Evolutionary conservation across 78 protist species (phyloP), one percentile per base, ranked within the genome.

Genomic region (Dictyostelium intermedium): DNA sequence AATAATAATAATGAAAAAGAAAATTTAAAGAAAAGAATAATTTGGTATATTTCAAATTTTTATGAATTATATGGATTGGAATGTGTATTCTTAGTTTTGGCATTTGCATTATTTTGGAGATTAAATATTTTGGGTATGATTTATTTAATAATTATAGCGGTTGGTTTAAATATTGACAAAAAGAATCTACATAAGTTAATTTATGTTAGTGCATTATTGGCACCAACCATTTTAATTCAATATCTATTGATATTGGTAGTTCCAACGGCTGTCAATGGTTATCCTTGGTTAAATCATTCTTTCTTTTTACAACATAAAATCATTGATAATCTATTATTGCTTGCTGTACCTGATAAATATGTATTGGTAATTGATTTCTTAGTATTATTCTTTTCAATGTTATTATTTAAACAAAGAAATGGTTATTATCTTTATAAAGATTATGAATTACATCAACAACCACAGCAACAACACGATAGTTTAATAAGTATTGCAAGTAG

Each of bases 41-140:
- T 70, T 3, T 89, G 94, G 94, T 89, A 89, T 69, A 32, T 61
- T 8, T 50, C 85, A 27, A 69, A 89, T 66, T 80, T 89, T 39
- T 89, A 89, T 80, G 61, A 89, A 66, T 27, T 89, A 25, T 89
- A 89, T 89, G 94, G 94, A 20, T 61, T 89, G 37, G 94, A 89
- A 60, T 9, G 82, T 30, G 80, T 80, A 5, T 89, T 89, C 43
- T 3, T 89, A 16, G 34, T 43, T 0, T 3, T 89, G 0, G 6
- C 76, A 7, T 18, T 89, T 61, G 45, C 94, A 41, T 69, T 89
- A 43, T 81, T 84, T 80, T 89, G 94, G 94, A 80, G 87, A 56
- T 84, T 89, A 47, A 69, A 89, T 80, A 43, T 80, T 30, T 30
- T 89, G 50, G 87, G 94, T n/a, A 35, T 89, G 5, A 16, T 89